These are phyloP conservation scores for Gossypium mustelinum DNA, from an alignment of 345 rosid genomes.

Conservation along the genomic window DNA sequence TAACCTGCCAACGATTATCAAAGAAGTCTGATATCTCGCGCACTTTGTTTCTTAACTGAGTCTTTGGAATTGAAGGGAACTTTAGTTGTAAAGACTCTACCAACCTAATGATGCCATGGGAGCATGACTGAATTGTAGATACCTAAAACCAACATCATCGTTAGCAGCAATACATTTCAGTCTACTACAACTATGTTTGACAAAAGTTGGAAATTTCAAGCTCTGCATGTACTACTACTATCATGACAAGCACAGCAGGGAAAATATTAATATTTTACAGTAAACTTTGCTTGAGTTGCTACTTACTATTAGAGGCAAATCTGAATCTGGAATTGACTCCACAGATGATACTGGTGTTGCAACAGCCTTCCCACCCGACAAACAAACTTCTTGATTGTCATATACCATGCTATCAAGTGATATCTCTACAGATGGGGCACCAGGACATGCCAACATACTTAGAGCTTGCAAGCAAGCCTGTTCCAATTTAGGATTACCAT, in stretches of 20 bases:
- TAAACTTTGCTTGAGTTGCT: constrained; percentile 7
- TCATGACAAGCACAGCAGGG: not conserved
- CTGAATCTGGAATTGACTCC: constrained; percentile 46
- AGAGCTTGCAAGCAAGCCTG: constrained; percentile 73
- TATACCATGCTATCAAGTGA: constrained; percentile 26
- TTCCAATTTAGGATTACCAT: constrained; percentile 55
- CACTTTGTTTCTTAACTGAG: constrained; percentile 65
- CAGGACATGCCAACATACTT: constrained; percentile 45
- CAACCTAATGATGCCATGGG: constrained; percentile 59
- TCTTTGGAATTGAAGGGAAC: constrained; percentile 61
- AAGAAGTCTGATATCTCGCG: constrained; percentile 81
- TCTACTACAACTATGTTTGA: not conserved
- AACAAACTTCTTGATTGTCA: constrained; percentile 42
- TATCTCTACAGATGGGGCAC: constrained; percentile 39
- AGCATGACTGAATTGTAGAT: constrained; percentile 58
- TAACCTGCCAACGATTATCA: constrained; percentile 89
- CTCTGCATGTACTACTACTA: not conserved
- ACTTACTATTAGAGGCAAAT: constrained; percentile 58
- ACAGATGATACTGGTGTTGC: constrained; percentile 32
- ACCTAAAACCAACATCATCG: constrained; percentile 44
- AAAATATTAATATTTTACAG: not conserved
- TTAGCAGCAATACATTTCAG: constrained; percentile 19
- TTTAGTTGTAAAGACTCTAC: constrained; percentile 71
- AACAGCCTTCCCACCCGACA: constrained; percentile 28
- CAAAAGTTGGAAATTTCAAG: not conserved